These are phyloP conservation scores for Trifolium repens DNA, from an alignment of 306 rosid species.

Conservation along the genomic window DNA sequence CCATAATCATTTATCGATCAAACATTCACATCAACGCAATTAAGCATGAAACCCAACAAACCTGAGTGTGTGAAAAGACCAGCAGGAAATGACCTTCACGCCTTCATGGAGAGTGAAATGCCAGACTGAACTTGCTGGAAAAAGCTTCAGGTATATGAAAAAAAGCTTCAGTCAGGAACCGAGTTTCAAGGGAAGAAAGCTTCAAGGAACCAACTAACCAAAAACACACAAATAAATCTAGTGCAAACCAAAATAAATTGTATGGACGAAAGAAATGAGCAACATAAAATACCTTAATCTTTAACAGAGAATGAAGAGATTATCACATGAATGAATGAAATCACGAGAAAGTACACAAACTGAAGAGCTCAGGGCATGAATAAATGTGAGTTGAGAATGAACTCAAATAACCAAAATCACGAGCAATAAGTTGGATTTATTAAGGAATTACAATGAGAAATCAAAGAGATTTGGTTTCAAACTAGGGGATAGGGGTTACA, in stretches of 20 bases:
- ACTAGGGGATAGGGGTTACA: neutral
- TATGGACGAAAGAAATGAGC: neutral
- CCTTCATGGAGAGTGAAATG: neutral
- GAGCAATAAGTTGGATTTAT: neutral
- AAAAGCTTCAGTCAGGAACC: neutral
- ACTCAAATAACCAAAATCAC: constrained; percentile 1
- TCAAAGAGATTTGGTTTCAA: neutral
- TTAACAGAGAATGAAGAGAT: neutral
- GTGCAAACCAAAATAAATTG: neutral
- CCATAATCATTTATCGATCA: neutral
- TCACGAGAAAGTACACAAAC: neutral
- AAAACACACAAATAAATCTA: neutral
- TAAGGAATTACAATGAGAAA: neutral
- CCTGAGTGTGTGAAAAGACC: neutral
- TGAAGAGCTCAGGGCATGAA: constrained; percentile 1
- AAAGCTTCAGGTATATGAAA: neutral
- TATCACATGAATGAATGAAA: neutral
- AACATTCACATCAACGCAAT: neutral
- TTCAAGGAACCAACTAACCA: constrained; percentile 4
- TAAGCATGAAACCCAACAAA: neutral
- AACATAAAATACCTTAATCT: constrained; percentile 18
- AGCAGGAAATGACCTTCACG: neutral
- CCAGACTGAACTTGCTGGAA: neutral
- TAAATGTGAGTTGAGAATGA: neutral
- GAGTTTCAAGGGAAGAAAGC: constrained; percentile 8